Conservation (phyloP, 208 protist genomes). For the Endotrypanum monterogeii region DNA sequence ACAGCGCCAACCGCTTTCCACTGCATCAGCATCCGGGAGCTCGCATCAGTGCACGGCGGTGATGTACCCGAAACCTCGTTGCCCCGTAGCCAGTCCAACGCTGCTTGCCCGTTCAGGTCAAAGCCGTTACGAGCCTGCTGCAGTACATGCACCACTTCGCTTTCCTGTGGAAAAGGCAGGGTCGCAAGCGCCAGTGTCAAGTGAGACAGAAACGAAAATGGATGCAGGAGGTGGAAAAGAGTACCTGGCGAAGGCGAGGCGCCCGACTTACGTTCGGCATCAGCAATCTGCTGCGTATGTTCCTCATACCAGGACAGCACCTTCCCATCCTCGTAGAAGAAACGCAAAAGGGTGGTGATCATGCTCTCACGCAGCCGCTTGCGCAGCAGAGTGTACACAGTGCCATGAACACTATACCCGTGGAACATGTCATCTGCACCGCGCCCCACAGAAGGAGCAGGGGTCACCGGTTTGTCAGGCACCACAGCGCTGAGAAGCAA, state of each 20-base stretch:
- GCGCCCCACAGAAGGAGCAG: background rate
- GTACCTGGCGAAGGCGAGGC: slow-evolving; percentile 1
- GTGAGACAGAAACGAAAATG: slow-evolving; percentile 61
- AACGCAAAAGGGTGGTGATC: slow-evolving; percentile 57
- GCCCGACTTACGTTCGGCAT: background rate
- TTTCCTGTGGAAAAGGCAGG: slow-evolving; percentile 57
- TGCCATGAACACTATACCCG: slow-evolving; percentile 40
- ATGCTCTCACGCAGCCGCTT: slow-evolving; percentile 61
- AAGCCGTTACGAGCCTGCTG: slow-evolving; percentile 59
- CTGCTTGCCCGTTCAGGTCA: slow-evolving; percentile 60
- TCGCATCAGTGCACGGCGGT: background rate
- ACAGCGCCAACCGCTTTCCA: slow-evolving; percentile 64
- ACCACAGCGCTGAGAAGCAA: slow-evolving; percentile 51
- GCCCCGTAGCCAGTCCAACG: slow-evolving; percentile 13
- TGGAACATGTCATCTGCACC: background rate
- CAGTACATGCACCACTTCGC: slow-evolving; percentile 56
- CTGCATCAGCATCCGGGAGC: slow-evolving; percentile 6
- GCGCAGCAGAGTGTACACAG: slow-evolving; percentile 52
- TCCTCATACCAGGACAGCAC: slow-evolving; percentile 48
- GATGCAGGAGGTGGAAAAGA: slow-evolving; percentile 26
- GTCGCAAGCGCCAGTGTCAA: slow-evolving; percentile 53
- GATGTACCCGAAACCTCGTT: background rate
- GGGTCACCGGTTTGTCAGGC: background rate
- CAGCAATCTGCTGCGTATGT: slow-evolving; percentile 16
- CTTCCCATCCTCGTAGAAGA: slow-evolving; percentile 70